These are phyloP conservation scores for Diaporthe capsici DNA, from an alignment of 2,329 filamentous ascomycete genomes.

Conservation along the genomic window DNA sequence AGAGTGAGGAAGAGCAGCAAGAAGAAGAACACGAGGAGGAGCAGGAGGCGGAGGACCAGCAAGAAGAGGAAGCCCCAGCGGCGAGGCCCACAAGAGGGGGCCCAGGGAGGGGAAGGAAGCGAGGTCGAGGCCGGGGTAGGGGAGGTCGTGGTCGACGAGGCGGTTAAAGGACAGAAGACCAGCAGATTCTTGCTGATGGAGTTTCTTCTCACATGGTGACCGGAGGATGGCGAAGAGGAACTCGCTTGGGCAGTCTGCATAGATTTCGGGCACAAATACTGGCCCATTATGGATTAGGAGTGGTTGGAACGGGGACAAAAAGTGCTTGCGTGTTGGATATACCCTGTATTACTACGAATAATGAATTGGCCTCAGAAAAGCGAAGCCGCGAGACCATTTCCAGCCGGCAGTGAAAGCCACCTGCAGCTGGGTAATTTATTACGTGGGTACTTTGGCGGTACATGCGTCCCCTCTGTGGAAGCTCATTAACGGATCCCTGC, in stretches of 20 bases:
- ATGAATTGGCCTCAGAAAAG: not conserved
- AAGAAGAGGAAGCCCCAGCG: constrained; percentile 54
- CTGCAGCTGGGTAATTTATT: not conserved
- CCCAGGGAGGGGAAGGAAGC: constrained; percentile 51
- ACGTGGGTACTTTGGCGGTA: constrained; percentile 2
- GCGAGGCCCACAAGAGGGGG: constrained; percentile 54
- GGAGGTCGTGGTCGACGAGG: constrained; percentile 41
- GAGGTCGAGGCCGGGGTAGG: constrained; percentile 52
- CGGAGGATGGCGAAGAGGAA: not conserved
- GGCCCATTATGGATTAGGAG: not conserved
- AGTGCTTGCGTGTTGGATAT: constrained; percentile 23
- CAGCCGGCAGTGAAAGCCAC: not conserved
- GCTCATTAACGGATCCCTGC: constrained; percentile 7
- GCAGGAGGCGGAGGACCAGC: constrained; percentile 45
- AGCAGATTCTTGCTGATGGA: not conserved
- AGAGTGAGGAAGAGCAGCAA: constrained; percentile 48
- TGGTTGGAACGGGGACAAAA: not conserved
- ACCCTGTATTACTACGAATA: constrained; percentile 39
- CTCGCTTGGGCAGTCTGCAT: not conserved
- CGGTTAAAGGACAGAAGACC: not conserved
- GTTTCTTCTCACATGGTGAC: not conserved
- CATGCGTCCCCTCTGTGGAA: not conserved
- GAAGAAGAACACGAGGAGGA: constrained; percentile 44
- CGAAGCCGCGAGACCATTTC: not conserved
- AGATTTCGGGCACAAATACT: not conserved